Evolutionary conservation across 148 eudicot genomes (phyloP), one percentile per base, ranked within the genome.

Genomic region (Limonium bicolor): DNA sequence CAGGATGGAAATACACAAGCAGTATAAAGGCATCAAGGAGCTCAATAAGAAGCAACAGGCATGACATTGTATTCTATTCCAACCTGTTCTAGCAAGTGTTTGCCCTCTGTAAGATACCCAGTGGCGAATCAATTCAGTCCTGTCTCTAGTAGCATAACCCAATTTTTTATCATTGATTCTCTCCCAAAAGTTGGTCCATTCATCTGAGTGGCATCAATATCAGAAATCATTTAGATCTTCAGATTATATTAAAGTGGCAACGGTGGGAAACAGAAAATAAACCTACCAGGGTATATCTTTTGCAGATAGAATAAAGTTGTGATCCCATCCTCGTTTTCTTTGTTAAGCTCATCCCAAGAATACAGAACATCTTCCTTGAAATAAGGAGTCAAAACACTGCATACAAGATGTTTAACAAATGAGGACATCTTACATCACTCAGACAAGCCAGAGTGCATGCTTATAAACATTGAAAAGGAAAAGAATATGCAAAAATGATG

Each of bases 21-120:
- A 26, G 8, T 19, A 20, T 27, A 58, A 29, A 15, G 39, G 17
- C 39, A n/a, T n/a, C n/a, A n/a, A n/a, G n/a, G n/a, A n/a, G n/a
- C n/a, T n/a, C n/a, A n/a, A n/a, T n/a, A n/a, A n/a, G n/a, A n/a
- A n/a, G n/a, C n/a, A n/a, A n/a, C n/a, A n/a, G n/a, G n/a, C n/a
- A n/a, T n/a, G n/a, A n/a, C n/a, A n/a, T n/a, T n/a, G n/a, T n/a
- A n/a, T n/a, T n/a, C n/a, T 39, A 55, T 18, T 14, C 43, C 50
- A 50, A 90, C 99, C 99, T 70, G 99, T 90, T 71, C 99, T 77
- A 42, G 88, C 70, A 69, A 90, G 99, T 64, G 99, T 90, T 62
- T 90, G 99, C 53, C 82, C 97, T 70, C 99, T 70, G 62, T 90
- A 84, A 14, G 99, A 90, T 29, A 85, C 99, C 99, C 99, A 90